Evolutionary conservation across 1,284 basidiomycete genomes (phyloP).

Genomic region (Neolentinus lepideus): DNA sequence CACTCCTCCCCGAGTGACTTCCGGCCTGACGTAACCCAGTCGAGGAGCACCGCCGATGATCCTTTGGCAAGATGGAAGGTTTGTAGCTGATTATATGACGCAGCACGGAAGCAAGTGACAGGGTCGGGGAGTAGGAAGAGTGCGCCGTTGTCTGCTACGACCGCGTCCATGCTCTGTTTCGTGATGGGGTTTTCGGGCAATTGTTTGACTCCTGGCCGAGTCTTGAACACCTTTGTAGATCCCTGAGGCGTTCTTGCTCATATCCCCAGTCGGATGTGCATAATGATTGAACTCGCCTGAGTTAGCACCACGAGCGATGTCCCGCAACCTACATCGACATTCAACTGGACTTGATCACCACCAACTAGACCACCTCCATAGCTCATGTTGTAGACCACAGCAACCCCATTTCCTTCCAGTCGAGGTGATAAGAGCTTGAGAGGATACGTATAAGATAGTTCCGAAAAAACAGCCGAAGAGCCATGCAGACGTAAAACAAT

Average conservation of each 20-base stretch:
- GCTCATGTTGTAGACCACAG: constrained; percentile 74
- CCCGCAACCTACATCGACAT: constrained; percentile 50
- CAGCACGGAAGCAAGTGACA: constrained; percentile 85
- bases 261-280: background rate
- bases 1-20: constrained; percentile 79
- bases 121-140: constrained; percentile 86
- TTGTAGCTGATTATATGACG: constrained; percentile 79
- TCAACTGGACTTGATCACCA: constrained; percentile 72
- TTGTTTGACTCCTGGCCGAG: constrained; percentile 35
- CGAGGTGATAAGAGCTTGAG: constrained; percentile 84
- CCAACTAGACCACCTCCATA: constrained; percentile 94
- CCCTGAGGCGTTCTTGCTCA: constrained; percentile 42
- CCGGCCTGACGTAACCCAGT: constrained; percentile 88
- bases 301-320: constrained; percentile 68
- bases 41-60: constrained; percentile 69
- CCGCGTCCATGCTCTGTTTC: constrained; percentile 50
- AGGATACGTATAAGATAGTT: constrained; percentile 81
- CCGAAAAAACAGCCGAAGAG: constrained; percentile 56
- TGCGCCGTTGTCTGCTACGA: constrained; percentile 41
- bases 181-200: constrained; percentile 21
- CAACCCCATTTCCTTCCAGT: constrained; percentile 40
- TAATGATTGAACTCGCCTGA: constrained; percentile 47
- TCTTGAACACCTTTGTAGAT: constrained; percentile 92
- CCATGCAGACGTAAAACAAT: constrained; percentile 28
- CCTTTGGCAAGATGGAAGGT: constrained; percentile 55